Base-by-base conservation (phyloP, 2,329 filamentous ascomycete genomes). In the Dactylellina parvicollis region DNA sequence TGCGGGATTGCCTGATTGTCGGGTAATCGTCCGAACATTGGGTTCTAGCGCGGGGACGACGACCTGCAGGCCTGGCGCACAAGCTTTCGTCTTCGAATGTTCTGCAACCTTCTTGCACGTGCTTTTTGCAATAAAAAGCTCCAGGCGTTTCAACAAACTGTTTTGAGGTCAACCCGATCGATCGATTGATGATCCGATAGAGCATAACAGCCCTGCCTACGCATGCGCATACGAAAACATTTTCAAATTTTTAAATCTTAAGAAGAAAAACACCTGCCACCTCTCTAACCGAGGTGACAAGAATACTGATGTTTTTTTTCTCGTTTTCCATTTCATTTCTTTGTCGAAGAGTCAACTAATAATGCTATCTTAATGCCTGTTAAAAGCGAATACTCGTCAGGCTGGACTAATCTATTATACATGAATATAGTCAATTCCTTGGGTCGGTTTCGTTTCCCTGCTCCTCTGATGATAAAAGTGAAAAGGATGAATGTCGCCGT, bases 351-450 rank as follows among this genome's bases (percentile, higher is more conserved):
- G 5, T 28, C 18, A 16, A 34, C 8, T 34, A 55, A 10, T 40
- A 40, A 38, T 38, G 18, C 18, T 40, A 56, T 56, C 34, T 22
- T 46, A 47, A 47, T 59, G 26, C 26, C 32, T 18, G n/a, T n/a
- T n/a, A n/a, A 54, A 7, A 14, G 12, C 40, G 20, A 44, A 44
- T n/a, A 46, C 38, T 28, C 38, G 36, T 40, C 10, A 36, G 32
- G 24, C 16, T 32, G 47, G 9, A 47, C 38, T 52, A 73, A 72
- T 59, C 69, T 73, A 73, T 55, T 73, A 60, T 73, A 73, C 69
- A 73, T 73, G 69, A 73, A 73, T 59, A 38, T 49, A 54, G 34
- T 46, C 5, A 32, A 18, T 34, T 54, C 49, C 47, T 50, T 14
- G 26, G 47, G 10, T 20, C 20, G 50, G 22, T 56, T n/a, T 30